Conservation (phyloP, 257 asterid species). For the Nicotiana knightiana region DNA sequence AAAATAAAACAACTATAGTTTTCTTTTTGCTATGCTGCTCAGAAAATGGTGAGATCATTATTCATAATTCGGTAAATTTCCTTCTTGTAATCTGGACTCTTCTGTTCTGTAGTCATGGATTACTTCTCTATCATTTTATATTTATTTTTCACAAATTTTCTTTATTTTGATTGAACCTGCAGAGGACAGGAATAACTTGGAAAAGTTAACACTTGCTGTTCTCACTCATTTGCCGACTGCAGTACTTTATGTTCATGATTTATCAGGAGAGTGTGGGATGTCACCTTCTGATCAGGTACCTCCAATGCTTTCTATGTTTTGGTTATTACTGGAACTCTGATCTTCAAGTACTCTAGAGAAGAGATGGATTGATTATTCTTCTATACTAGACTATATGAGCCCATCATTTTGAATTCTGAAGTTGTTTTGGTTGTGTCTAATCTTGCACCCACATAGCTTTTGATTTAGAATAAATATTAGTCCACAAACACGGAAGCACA, state of each 20-base stretch:
- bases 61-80: background rate
- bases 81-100: background rate
- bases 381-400: background rate
- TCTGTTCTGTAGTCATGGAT: background rate
- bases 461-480: no score
- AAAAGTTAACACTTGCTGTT: constrained; percentile 94
- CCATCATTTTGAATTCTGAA: no score
- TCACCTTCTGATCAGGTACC: constrained; percentile 95
- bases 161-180: constrained; percentile 31
- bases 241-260: constrained; percentile 91
- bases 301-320: background rate
- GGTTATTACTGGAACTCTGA: background rate
- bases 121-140: background rate
- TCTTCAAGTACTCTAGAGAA: background rate
- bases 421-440: no score
- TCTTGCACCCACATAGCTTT: no score
- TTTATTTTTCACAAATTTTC: background rate
- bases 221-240: constrained; percentile 97
- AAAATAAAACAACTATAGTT: background rate
- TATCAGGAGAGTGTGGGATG: constrained; percentile 92
- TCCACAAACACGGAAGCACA: no score
- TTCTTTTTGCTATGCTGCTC: background rate
- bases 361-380: background rate
- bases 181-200: constrained; percentile 95
- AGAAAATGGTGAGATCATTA: background rate